These are phyloP conservation scores for Castanea sativa DNA, from an alignment of 306 rosid genomes.

Conservation along the genomic window DNA sequence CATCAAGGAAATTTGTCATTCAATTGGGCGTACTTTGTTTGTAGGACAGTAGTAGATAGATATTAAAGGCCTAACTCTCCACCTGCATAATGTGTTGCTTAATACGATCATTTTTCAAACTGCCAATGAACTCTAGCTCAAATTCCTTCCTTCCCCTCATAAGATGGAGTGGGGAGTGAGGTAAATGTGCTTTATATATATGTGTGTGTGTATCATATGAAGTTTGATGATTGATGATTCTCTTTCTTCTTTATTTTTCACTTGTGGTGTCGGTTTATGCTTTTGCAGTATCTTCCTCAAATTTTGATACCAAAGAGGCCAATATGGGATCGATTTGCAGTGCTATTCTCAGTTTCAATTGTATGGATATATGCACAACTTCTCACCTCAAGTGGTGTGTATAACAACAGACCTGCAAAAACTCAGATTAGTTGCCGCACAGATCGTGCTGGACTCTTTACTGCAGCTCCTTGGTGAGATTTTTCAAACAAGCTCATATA, in stretches of 20 bases:
- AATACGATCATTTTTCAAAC: too few species aligned
- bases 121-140: too few species aligned
- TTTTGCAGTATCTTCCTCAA: conserved; percentile 71
- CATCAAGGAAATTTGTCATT: too few species aligned
- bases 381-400: conserved; percentile 58
- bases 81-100: too few species aligned
- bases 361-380: conserved; percentile 68
- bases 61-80: too few species aligned
- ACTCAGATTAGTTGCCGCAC: conserved; percentile 80
- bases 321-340: conserved; percentile 47
- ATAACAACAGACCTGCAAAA: conserved; percentile 49
- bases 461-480: conserved; percentile 58
- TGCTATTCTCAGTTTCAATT: conserved; percentile 50
- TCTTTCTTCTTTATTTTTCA: background rate
- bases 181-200: too few species aligned
- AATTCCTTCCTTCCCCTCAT: too few species aligned
- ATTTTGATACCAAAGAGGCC: conserved; percentile 33
- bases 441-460: conserved; percentile 70
- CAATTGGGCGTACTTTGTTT: too few species aligned
- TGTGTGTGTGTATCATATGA: too few species aligned
- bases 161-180: too few species aligned
- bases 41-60: too few species aligned
- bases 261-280: background rate
- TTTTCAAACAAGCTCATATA: background rate
- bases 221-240: background rate